phyloP scores from a whole-genome alignment of 1,284 basidiomycete genomes.

The Heterobasidion irregulare region DNA sequence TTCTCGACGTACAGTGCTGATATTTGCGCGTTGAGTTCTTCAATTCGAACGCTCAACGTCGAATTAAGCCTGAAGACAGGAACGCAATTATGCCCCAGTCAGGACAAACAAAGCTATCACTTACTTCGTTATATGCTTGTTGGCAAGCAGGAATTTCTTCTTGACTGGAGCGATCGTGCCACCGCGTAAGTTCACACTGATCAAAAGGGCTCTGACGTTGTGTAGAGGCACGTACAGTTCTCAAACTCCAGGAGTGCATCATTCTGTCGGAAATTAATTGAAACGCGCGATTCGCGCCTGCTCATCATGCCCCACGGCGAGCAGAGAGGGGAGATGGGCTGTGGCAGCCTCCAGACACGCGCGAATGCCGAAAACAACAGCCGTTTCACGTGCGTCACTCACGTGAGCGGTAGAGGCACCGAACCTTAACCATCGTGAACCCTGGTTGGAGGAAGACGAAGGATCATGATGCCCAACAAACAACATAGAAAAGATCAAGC shows the following conservation, averaged over 20 bases:
- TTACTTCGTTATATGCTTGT: constrained; percentile 83
- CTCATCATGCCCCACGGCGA: constrained; percentile 50
- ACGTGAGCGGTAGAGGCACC: background rate
- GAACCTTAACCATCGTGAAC: background rate
- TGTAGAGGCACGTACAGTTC: constrained; percentile 48
- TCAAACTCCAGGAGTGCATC: constrained; percentile 77
- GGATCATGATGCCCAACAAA: no score
- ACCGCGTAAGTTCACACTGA: constrained; percentile 11
- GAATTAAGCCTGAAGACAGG: constrained; percentile 60
- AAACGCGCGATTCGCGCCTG: constrained; percentile 72
- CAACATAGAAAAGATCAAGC: no score
- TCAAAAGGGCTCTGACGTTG: background rate
- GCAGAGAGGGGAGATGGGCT: constrained; percentile 16
- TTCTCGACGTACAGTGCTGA: constrained; percentile 74
- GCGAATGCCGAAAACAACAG: background rate
- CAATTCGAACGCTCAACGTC: constrained; percentile 70
- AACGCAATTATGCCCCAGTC: constrained; percentile 2
- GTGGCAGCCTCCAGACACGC: constrained; percentile 10
- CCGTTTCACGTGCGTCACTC: background rate
- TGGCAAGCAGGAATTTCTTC: constrained; percentile 82
- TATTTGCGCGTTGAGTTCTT: constrained; percentile 76
- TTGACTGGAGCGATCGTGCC: constrained; percentile 50
- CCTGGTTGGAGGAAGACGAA: no score
- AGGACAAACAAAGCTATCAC: constrained; percentile 4
- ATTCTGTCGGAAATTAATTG: constrained; percentile 57